Base-by-base conservation (phyloP, 257 asterid species). In the Plectranthus barbatus region DNA sequence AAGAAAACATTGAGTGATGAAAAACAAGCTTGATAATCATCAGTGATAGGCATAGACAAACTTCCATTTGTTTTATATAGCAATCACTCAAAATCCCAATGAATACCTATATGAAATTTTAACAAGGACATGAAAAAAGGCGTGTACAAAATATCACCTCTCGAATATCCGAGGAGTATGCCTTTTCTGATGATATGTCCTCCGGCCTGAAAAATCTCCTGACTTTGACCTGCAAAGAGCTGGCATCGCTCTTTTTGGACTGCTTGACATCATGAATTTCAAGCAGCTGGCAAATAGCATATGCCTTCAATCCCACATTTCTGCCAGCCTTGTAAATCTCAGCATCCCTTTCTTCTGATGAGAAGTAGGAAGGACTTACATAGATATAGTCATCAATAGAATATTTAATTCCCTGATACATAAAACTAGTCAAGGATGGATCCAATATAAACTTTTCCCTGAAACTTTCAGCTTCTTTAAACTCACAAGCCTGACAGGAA, bases 151-250 rank as follows among this genome's bases (percentile, higher is more conserved):
- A 63, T 64, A 29, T 48, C 73, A 86, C 99, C 97, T 92, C 99
- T 60, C 94, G 86, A 50, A 92, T 79, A 79, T 92, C 94, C 7
- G 95, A 89, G 29, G 80, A 71, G 81, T 81, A 92, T 24, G 96
- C 97, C 82, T 86, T 92, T 56, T 82, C 91, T 9, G 57, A 60
- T 9, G 96, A 92, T 42, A 86, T 72, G 64, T 92, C 96, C 76
- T 92, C 99, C 5, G 97, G 96, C 41, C 96, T 78, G 81, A 80
- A 89, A 77, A 89, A 92, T 68, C 94, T 83, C 60, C 95, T 82
- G 57, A 83, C 81, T 78, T 85, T 83, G 66, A 86, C 82, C 68
- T 34, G 55, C 39, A 82, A 74, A 54, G 87, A 83, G 55, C 40
- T 64, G 46, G 79, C 64, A 48, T 79, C 83, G 52, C 56, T 56